A percentile compares a stretch with the other conserved stretches of the same genome.
phyloP scores from a whole-genome alignment of 176 grass and related monocot species.

The Saccharum officinarum region DNA sequence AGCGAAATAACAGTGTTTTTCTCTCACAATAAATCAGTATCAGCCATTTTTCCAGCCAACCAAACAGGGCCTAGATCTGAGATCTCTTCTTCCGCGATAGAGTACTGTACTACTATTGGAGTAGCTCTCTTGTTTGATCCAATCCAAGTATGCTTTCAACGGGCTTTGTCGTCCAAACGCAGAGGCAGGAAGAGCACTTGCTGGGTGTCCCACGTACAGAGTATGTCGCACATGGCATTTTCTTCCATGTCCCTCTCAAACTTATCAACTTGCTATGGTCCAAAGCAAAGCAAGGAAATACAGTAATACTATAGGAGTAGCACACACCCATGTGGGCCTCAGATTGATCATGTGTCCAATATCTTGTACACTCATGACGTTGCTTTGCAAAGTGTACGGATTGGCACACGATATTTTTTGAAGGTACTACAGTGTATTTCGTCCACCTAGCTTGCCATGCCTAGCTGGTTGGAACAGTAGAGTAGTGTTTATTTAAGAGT shows the following conservation, averaged over 20 bases:
- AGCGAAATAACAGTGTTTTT: too few species aligned
- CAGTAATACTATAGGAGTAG: too few species aligned
- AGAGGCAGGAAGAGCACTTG: background rate
- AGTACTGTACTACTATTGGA: too few species aligned
- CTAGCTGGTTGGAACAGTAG: background rate
- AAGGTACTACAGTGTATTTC: background rate
- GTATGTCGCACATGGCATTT: background rate
- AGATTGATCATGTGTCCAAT: background rate
- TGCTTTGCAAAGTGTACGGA: background rate
- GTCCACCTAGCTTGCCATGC: background rate
- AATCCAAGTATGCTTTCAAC: background rate
- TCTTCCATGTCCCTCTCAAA: background rate
- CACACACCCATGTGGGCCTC: background rate
- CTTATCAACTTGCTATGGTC: background rate
- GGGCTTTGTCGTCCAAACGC: background rate
- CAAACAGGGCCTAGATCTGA: background rate
- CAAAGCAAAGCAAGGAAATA: background rate
- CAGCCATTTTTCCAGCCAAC: too few species aligned
- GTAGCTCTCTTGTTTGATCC: background rate
- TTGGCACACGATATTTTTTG: background rate
- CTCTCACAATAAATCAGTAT: too few species aligned
- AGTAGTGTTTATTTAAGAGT: too few species aligned
- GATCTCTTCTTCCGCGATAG: background rate
- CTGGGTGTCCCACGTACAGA: background rate
- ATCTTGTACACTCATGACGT: background rate